Conservation (phyloP, 73 alveolate genomes). For the Paramecium caudatum region DNA sequence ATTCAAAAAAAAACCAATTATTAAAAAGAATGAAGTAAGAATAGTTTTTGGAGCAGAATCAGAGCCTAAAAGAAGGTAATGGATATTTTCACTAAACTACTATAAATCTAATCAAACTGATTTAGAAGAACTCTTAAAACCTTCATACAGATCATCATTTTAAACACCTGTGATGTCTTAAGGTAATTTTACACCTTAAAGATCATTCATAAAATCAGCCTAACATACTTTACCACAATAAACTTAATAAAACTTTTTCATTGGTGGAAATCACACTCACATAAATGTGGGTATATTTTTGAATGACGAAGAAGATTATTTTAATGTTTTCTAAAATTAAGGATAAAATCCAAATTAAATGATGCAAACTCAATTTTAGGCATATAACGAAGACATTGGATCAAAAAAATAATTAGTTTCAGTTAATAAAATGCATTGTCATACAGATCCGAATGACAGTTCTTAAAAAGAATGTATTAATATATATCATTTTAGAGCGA, state of each 20-base stretch:
- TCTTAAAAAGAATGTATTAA: conserved; percentile 55
- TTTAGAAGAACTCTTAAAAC: conserved; percentile 40
- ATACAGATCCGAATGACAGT: conserved; percentile 63
- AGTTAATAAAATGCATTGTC: conserved; percentile 41
- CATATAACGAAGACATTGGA: not conserved
- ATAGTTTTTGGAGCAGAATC: conserved; percentile 66
- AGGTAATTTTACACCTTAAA: conserved; percentile 47
- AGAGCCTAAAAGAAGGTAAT: conserved; percentile 65
- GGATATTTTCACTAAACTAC: conserved; percentile 59
- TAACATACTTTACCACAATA: conserved; percentile 39
- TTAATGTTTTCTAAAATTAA: conserved; percentile 18
- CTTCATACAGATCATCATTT: conserved; percentile 42
- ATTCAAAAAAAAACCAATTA: conserved; percentile 19
- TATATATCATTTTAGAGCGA: conserved; percentile 26
- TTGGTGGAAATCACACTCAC: conserved; percentile 65
- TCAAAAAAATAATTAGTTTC: conserved; percentile 9
- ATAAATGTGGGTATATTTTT: conserved; percentile 59
- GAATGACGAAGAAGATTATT: conserved; percentile 43
- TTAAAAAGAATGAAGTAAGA: conserved; percentile 44
- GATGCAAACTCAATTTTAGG: too few species aligned
- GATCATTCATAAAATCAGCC: conserved; percentile 29
- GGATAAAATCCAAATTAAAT: too few species aligned
- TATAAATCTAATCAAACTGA: conserved; percentile 24
- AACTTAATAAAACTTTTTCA: conserved; percentile 17
- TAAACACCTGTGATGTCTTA: conserved; percentile 44